Base-by-base conservation (phyloP, 192 early-diverging fungal species). In the Coemansia sp. region DNA sequence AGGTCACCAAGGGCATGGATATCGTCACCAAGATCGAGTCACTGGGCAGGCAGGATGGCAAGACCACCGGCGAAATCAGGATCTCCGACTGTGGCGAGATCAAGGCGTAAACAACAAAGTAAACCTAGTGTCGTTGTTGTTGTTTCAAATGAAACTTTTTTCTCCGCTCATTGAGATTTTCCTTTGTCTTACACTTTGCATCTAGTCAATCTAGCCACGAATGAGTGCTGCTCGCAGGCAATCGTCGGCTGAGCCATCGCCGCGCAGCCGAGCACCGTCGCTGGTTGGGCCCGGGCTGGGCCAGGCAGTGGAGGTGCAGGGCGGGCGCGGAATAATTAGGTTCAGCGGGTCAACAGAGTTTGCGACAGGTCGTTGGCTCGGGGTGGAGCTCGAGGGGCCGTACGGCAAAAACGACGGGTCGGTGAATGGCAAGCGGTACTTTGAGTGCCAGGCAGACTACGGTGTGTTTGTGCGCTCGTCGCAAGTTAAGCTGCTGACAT, bases 341-440 rank as follows among this genome's bases (percentile, higher is more conserved):
- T 97, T 86, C 76, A 80, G 84, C 19, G 96, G 95, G 7, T 53
- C 70, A 2, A 98, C 96, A 0, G 75, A 79, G 5, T 98, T 98
- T 71, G 85, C 88, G 14, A 52, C 88, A 0, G 96, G 96, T 15
- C 74, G 81, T 61, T 98, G 94, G 94, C 83, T 94, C 36, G 96
- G 96, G 29, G 76, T 98, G 7, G 96, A 95, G 64, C 83, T 97
- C 1, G 91, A 93, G 67, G 63, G 80, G 15, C 75, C 85, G 0
- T 46, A 56, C 19, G 92, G 92, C 26, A 93, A 93, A 56, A 93
- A 93, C 69, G 81, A 85, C 57, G 92, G 92, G 9, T 84, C 83
- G 0, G 89, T 93, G 15, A 74, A 88, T 27, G 92, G 88, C 37
- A 83, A 83, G 63, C 76, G 84, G 0, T 93, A 93, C 72, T 93